Conservation (phyloP, 257 asterid species). For the Eustoma russellianum region DNA sequence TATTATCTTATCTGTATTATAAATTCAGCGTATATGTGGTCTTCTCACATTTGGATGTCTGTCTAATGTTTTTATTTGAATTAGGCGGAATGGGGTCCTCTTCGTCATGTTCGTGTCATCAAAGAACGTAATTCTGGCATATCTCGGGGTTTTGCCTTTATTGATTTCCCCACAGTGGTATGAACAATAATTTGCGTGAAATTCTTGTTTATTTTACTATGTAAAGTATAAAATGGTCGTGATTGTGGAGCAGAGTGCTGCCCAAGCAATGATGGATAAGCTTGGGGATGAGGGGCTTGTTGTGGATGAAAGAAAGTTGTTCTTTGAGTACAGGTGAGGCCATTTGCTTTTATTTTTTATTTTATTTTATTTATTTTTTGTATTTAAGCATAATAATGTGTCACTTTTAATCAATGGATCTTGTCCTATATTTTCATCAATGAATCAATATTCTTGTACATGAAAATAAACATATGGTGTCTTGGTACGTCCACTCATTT, state of each 20-base stretch:
- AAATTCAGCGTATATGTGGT: constrained; percentile 7
- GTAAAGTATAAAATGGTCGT: constrained; percentile 4
- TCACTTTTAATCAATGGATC: background rate
- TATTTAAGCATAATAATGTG: too few relatives aligned
- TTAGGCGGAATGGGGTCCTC: constrained; percentile 99
- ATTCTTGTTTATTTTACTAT: constrained; percentile 5
- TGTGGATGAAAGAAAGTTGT: constrained; percentile 84
- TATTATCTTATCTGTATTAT: constrained; percentile 12
- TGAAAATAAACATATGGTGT: too few relatives aligned
- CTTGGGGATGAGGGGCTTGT: constrained; percentile 83
- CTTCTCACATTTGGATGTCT: background rate
- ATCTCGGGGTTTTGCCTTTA: constrained; percentile 98
- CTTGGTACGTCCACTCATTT: too few relatives aligned
- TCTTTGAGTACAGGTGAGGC: constrained; percentile 81
- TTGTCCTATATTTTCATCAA: background rate
- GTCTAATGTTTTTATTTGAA: background rate
- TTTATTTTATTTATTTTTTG: background rate
- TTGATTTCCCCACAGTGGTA: constrained; percentile 96
- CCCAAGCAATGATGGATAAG: constrained; percentile 90
- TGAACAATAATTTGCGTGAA: constrained; percentile 9
- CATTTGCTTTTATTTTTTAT: constrained; percentile 10
- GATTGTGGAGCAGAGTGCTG: constrained; percentile 58
- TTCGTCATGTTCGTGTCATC: constrained; percentile 93
- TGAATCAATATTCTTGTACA: too few relatives aligned
- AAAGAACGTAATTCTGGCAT: constrained; percentile 86